These are phyloP conservation scores for Sclerotinia nivalis DNA, from an alignment of 2,329 filamentous ascomycete species.

Conservation along the genomic window DNA sequence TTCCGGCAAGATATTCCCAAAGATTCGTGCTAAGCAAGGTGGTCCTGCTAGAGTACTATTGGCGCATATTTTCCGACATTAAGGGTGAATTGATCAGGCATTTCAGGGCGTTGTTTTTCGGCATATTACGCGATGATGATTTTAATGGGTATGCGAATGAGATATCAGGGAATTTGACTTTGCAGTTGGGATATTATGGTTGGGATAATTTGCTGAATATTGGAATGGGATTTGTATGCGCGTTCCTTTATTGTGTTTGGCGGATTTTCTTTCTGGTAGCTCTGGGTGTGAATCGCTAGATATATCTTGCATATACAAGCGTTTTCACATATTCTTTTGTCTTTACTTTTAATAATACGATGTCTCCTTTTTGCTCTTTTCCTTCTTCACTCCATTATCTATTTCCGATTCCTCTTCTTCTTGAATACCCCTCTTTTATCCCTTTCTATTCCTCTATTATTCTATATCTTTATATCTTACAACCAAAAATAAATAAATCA, in stretches of 20 bases:
- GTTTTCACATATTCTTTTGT: neutral
- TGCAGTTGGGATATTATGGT: neutral
- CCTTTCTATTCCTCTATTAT: neutral
- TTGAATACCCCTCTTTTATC: neutral
- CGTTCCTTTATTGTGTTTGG: neutral
- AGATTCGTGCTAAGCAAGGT: constrained; percentile 45
- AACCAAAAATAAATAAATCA: no score
- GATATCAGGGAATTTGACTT: neutral
- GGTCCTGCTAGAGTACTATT: constrained; percentile 47
- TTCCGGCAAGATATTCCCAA: constrained; percentile 49
- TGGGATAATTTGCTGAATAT: neutral
- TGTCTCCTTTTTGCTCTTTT: neutral
- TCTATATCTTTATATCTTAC: neutral
- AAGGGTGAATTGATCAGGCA: neutral
- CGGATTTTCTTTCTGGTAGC: neutral
- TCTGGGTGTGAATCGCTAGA: neutral
- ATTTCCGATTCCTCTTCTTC: neutral
- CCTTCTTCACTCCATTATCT: neutral
- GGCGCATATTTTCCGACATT: constrained; percentile 38
- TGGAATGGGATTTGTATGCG: neutral
- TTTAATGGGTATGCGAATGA: neutral
- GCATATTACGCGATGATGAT: neutral
- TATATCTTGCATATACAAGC: neutral
- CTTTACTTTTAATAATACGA: neutral
- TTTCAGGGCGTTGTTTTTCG: neutral